Evolutionary conservation across 2,329 filamentous ascomycete species (phyloP).

Genomic region (Tolypocladium tundrense): DNA sequence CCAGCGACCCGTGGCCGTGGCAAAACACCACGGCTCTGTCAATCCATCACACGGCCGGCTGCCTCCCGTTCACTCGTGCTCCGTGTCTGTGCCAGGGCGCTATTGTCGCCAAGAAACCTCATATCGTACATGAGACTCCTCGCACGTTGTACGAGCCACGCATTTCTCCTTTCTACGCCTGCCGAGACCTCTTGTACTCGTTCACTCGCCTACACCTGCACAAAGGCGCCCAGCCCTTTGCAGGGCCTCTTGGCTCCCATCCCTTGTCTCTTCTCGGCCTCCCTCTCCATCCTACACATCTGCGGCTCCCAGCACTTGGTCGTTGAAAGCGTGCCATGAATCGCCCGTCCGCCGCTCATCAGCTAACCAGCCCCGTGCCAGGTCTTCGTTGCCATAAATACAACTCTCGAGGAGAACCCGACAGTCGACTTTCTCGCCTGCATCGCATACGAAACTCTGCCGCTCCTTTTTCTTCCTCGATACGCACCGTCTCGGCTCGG

Average conservation of each 20-base stretch:
- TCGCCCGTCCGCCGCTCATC: not conserved
- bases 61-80: not conserved
- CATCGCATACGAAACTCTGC: not conserved
- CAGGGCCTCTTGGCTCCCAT: not conserved
- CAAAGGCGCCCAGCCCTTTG: not conserved
- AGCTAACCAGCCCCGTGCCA: not conserved
- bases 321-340: not conserved
- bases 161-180: not conserved
- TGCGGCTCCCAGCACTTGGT: not conserved
- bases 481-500: not conserved
- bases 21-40: not conserved
- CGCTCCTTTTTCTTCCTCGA: not conserved
- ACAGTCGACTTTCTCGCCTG: not conserved
- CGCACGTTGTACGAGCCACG: not conserved
- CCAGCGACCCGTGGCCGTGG: not conserved
- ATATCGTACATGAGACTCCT: not conserved
- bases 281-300: not conserved
- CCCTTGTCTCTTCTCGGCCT: not conserved
- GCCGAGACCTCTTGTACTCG: not conserved
- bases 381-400: not conserved
- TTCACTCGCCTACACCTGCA: not conserved
- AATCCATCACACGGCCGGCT: not conserved
- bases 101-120: not conserved
- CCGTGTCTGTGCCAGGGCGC: slow-evolving; percentile 1
- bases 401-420: not conserved